Conservation (phyloP, 805 yeast species). For the Yamadazyma philogaea region DNA sequence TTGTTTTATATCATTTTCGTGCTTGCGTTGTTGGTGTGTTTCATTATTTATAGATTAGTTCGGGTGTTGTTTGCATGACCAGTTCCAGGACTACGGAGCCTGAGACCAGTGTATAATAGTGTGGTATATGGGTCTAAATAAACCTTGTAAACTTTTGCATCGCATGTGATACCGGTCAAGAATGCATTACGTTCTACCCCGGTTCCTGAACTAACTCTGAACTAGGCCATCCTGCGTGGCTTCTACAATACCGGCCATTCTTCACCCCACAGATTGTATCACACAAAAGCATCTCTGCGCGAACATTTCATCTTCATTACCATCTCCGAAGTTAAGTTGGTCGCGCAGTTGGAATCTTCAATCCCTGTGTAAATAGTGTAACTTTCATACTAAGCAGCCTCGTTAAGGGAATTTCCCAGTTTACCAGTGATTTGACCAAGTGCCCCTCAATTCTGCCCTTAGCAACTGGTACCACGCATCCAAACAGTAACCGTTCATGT, state of each 20-base stretch:
- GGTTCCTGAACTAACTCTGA: too few species aligned
- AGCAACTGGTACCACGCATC: background rate
- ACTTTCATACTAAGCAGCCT: background rate
- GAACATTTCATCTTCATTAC: background rate
- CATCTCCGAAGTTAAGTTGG: background rate
- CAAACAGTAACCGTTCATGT: constrained; percentile 8
- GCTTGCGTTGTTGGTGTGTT: constrained; percentile 21
- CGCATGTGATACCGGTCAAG: too few species aligned
- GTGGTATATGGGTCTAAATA: background rate
- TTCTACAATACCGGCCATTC: too few species aligned
- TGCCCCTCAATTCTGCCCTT: background rate
- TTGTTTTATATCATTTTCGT: constrained; percentile 22
- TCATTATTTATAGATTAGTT: constrained; percentile 27
- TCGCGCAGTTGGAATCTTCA: background rate
- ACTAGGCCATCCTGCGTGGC: too few species aligned
- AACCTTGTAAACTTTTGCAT: too few species aligned
- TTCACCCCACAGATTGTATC: too few species aligned
- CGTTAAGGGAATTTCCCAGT: background rate
- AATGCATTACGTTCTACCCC: too few species aligned
- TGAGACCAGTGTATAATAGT: background rate
- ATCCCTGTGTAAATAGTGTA: background rate
- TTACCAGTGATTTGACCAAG: background rate
- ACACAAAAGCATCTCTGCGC: background rate
- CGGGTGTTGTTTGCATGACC: constrained; percentile 17
- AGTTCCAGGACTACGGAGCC: background rate